A percentile compares a stretch with the other conserved stretches of the same genome.
These are phyloP conservation scores for Cercospora sojina DNA, from an alignment of 2,329 filamentous ascomycete genomes.

Conservation along the genomic window DNA sequence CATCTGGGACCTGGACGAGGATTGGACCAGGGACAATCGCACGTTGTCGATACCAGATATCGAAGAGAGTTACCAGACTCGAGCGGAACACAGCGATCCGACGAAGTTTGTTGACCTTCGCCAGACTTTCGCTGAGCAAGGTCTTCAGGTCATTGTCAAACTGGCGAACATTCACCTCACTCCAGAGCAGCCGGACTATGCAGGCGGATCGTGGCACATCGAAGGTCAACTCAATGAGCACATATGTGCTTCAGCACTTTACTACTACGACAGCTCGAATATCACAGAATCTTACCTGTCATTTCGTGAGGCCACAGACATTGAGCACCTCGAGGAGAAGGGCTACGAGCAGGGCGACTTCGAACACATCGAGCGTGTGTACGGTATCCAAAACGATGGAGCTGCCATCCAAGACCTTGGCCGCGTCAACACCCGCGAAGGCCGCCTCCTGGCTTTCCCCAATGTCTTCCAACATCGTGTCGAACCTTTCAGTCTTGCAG, in stretches of 20 bases:
- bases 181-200: constrained; percentile 57
- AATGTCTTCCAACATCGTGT: constrained; percentile 55
- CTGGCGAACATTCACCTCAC: constrained; percentile 60
- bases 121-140: constrained; percentile 42
- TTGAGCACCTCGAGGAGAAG: constrained; percentile 13
- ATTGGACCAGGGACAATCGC: constrained; percentile 10
- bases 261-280: constrained; percentile 63
- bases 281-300: constrained; percentile 53
- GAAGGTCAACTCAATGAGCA: constrained; percentile 57
- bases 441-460: constrained; percentile 57
- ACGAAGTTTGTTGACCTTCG: constrained; percentile 19
- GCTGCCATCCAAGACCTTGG: constrained; percentile 49
- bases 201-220: constrained; percentile 56
- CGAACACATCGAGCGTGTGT: constrained; percentile 28
- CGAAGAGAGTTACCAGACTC: background rate
- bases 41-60: constrained; percentile 17
- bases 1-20: constrained; percentile 11
- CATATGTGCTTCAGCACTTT: constrained; percentile 62
- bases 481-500: constrained; percentile 50
- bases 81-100: background rate
- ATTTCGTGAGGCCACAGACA: constrained; percentile 46
- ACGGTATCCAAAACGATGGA: constrained; percentile 33
- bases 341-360: constrained; percentile 26
- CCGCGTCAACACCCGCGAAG: constrained; percentile 47
- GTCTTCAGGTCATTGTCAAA: constrained; percentile 64